Base-by-base conservation (phyloP, 495 filamentous ascomycete genomes). In the Xylaria castorea region DNA sequence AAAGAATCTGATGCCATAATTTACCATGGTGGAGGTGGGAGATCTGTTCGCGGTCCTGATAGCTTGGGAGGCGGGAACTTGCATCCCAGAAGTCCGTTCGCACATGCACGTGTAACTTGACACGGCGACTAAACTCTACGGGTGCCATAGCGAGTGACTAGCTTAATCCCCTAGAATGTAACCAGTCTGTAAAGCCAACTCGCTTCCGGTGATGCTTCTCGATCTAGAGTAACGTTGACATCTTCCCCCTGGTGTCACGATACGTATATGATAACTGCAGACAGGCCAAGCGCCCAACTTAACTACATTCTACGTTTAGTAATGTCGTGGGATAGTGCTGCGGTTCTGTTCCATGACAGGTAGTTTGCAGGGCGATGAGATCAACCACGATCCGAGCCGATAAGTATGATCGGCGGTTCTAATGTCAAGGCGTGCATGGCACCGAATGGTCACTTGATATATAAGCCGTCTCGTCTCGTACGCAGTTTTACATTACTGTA, bases 371-470 rank as follows among this genome's bases (percentile, higher is more conserved):
- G n/a, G n/a, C 22, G 16, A 34, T n/a, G 25, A 22, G 42, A 66
- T 66, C 27, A 66, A 66, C 27, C 63, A 67, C 46, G 64, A 53
- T 36, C 38, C 44, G 44, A 38, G 25, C 30, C 32, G 18, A 3
- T 38, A 27, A 67, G 48, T 36, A 48, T 32, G 46, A 66, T 64
- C 42, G 27, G 14, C 40, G 44, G 38, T 38, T 30, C 64, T 67
- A 51, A 20, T 3, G 32, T 67, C 46, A 67, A 53, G n/a, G 64
- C 64, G 64, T 67, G 64, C 64, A 67, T 67, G 27, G 12, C 9
- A 27, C 44, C 44, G 46, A 36, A 18, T 30, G 14, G 6, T 25
- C 46, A 53, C 46, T 44, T 20, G 32, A 2, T 48, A 53, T 53
- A 4, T 22, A 25, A 50, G 25, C 42, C 38, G 42, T 44, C 16